These are phyloP conservation scores for Pyricularia grisea DNA, from an alignment of 2,329 filamentous ascomycete species.

Conservation along the genomic window DNA sequence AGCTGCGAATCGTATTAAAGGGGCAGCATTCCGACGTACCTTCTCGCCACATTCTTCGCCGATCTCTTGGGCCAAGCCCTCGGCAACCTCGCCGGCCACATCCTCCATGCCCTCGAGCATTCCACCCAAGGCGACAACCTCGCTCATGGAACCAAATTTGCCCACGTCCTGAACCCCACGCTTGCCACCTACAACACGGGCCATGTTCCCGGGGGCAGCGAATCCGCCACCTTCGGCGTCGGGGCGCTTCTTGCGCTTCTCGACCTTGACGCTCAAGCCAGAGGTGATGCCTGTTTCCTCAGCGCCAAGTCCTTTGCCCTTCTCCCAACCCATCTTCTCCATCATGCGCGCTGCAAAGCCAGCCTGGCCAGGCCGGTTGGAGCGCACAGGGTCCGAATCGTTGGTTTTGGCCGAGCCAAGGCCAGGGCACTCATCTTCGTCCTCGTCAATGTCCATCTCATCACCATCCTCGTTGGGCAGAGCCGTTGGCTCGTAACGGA, in stretches of 20 bases:
- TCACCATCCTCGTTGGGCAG: conserved; percentile 16
- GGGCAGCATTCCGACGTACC: conserved; percentile 24
- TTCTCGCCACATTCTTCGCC: conserved; percentile 86
- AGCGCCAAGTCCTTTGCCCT: conserved; percentile 80
- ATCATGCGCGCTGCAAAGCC: conserved; percentile 84
- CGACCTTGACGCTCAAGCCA: conserved; percentile 73
- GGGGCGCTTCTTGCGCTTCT: conserved; percentile 71
- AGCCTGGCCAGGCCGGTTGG: conserved; percentile 65
- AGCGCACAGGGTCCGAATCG: conserved; percentile 18
- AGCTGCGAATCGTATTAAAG: too few relatives aligned
- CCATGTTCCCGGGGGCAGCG: conserved; percentile 52
- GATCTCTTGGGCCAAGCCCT: conserved; percentile 80
- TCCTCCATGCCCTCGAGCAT: conserved; percentile 81
- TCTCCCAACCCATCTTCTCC: conserved; percentile 88
- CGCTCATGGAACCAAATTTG: conserved; percentile 65
- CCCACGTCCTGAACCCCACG: conserved; percentile 30
- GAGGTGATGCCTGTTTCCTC: conserved; percentile 72
- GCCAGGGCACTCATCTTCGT: conserved; percentile 13
- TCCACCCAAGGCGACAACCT: conserved; percentile 71
- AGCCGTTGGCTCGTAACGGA: conserved; percentile 53
- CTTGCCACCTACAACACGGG: conserved; percentile 69
- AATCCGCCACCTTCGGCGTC: conserved; percentile 75
- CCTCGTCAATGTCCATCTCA: conserved; percentile 28
- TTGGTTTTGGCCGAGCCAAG: conserved; percentile 17
- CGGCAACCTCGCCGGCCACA: conserved; percentile 66